Base-by-base conservation (phyloP, 2,329 filamentous ascomycete genomes). In the Xylariaceae sp. region DNA sequence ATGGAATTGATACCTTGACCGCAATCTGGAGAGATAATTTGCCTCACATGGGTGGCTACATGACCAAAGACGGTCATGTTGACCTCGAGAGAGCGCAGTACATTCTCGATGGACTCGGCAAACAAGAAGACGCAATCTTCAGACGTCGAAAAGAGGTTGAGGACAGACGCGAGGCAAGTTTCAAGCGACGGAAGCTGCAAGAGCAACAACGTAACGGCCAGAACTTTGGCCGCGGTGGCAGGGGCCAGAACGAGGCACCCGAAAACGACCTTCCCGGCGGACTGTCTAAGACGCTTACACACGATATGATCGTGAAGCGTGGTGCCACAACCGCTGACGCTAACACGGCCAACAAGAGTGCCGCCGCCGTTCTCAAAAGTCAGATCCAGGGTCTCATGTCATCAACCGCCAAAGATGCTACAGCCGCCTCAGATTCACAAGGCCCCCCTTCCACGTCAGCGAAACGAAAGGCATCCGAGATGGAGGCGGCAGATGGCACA, bases 1-100 rank as follows among this genome's bases (percentile, higher is more conserved):
- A 97, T 72, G 93, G 93, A 53, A 99, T 99, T 71, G 93, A 99
- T 72, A 95, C 92, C 0, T 80, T 99, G 58, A 96, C 92, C 66
- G 88, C 90, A n/a, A 94, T 99, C 58, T 99, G 95, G 94, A 88
- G 90, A 71, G 92, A 97, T 67, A 96, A 95, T 64, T 79, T 97
- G 17, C 88, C 92, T 3, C 74, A 83, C 45, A 97, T 99, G 92
- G 92, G 92, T 51, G 94, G 94, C 10, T 99, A 97, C 73, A 82
- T 99, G 55, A 99, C 94, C 49, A 93, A 96, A 71, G 93, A 99
- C 75, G 94, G 94, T 1, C 87, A 89, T 67, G 92, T 97, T 62
- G 89, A 97, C 72, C 82, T 99, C 59, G 84, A 87, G 60, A 85
- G 89, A 68, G 92, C 92, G 8, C 94, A 99, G 72, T 81, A 88